Conservation (phyloP, 2,329 filamentous ascomycete species). For the Tothia fuscella region DNA sequence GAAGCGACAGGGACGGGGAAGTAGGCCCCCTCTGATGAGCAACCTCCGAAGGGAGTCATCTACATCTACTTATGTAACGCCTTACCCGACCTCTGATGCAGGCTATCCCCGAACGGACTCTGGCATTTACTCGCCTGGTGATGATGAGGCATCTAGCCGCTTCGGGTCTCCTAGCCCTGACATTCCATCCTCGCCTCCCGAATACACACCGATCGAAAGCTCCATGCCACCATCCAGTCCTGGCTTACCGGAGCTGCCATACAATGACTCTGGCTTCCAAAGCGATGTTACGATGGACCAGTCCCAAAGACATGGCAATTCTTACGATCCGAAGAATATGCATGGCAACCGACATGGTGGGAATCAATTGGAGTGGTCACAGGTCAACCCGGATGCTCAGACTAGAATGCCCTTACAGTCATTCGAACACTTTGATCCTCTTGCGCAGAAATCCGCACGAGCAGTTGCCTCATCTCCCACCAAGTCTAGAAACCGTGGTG, state of each 20-base stretch:
- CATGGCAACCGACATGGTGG: background rate
- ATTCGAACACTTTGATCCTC: background rate
- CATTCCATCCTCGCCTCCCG: conserved; percentile 81
- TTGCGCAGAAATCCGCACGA: background rate
- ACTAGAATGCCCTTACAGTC: background rate
- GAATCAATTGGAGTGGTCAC: background rate
- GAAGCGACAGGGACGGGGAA: conserved; percentile 27
- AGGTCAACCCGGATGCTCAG: background rate
- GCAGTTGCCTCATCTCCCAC: too few relatives aligned
- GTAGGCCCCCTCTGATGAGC: conserved; percentile 33
- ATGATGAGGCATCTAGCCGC: conserved; percentile 33
- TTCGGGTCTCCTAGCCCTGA: conserved; percentile 29
- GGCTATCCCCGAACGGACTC: conserved; percentile 26
- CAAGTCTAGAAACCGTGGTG: too few relatives aligned
- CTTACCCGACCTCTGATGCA: conserved; percentile 19
- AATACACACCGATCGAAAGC: conserved; percentile 46
- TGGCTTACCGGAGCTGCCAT: conserved; percentile 45
- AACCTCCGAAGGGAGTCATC: conserved; percentile 51
- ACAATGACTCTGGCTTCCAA: conserved; percentile 69
- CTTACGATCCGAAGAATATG: background rate
- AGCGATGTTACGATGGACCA: too few relatives aligned
- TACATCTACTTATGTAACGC: conserved; percentile 26
- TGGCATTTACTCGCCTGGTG: conserved; percentile 33
- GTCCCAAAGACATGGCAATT: too few relatives aligned
- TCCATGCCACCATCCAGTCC: conserved; percentile 69